Evolutionary conservation across 768 basidiomycete species (phyloP), one percentile per base, ranked within the genome.

Genomic region (Hebeloma cylindrosporum): DNA sequence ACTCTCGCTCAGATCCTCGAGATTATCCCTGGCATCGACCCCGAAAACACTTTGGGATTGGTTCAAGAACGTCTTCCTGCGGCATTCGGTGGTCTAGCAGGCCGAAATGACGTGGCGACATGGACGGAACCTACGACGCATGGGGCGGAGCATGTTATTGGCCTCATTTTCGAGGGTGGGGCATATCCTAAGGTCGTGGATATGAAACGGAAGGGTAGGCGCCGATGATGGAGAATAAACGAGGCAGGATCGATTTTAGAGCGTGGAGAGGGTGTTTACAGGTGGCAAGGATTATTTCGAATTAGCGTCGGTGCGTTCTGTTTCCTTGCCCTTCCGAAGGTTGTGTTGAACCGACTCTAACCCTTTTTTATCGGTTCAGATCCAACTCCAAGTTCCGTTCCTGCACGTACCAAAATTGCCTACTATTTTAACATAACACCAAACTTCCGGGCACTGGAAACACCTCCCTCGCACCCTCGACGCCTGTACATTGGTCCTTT

Each of bases 21-120:
- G 54, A 75, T 90, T 32, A 60, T 88, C 10, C 88, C 88, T 0
- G 84, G 88, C 52, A 83, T 88, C 17, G 70, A 75, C 16, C 79
- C 82, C 0, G 65, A 70, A 2, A 73, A 88, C 51, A 75, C 74
- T 9, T 57, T 70, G 17, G 49, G 59, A 1, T 76, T 87, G 23
- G 57, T 87, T 22, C 62, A 70, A 27, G 57, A 70, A 32, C 66
- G 75, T 48, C 58, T 75, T 21, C 63, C 68, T 3, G 53, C n/a
- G n/a, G n/a, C 62, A 3, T 62, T 67, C 31, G 43, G 53, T 3
- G 65, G n/a, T n/a, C n/a, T n/a, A n/a, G n/a, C n/a, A n/a, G n/a
- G n/a, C n/a, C n/a, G n/a, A n/a, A n/a, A n/a, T n/a, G n/a, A n/a
- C n/a, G n/a, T n/a, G n/a, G n/a, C n/a, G n/a, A n/a, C n/a, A n/a